phyloP scores from a whole-genome alignment of 2,329 filamentous ascomycete genomes.

The Fusarium sp. region DNA sequence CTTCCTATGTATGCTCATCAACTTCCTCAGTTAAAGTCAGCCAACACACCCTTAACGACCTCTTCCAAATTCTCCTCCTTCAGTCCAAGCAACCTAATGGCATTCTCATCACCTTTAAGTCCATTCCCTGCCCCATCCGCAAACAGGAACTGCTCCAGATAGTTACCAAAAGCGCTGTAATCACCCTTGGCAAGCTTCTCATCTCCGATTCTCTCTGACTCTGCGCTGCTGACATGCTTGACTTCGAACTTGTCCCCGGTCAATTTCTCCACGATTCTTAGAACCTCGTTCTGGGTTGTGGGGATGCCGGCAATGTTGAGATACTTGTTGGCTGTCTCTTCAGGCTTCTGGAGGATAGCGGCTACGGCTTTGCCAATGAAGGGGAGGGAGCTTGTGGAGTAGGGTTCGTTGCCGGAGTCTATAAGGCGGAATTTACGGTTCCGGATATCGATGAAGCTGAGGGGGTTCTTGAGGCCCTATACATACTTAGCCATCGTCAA shows the following conservation, averaged over 20 bases:
- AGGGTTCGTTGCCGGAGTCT: slow-evolving; percentile 14
- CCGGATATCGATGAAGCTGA: slow-evolving; percentile 4
- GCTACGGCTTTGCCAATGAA: slow-evolving; percentile 4
- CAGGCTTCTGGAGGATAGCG: neutral
- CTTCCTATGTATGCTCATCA: rapidly evolving
- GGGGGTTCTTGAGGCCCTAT: neutral
- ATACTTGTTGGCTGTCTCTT: slow-evolving; percentile 7
- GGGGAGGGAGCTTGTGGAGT: slow-evolving; percentile 4
- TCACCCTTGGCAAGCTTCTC: slow-evolving; percentile 11
- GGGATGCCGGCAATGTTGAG: slow-evolving; percentile 12
- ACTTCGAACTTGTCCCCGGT: slow-evolving; percentile 19
- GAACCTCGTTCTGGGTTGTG: slow-evolving; percentile 8
- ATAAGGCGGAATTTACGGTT: slow-evolving; percentile 12
- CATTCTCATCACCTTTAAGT: neutral
- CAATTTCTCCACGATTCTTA: neutral
- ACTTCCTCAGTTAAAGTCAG: neutral
- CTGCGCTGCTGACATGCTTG: neutral
- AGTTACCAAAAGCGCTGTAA: slow-evolving; percentile 18
- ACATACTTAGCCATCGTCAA: neutral
- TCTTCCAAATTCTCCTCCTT: slow-evolving; percentile 7
- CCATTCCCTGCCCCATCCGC: slow-evolving; percentile 1
- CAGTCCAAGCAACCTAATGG: neutral
- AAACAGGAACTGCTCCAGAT: slow-evolving; percentile 15
- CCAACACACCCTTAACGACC: neutral
- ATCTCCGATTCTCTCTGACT: slow-evolving; percentile 6